Conservation (phyloP, 495 filamentous ascomycete species). For the Thermochaetoides thermophila region DNA sequence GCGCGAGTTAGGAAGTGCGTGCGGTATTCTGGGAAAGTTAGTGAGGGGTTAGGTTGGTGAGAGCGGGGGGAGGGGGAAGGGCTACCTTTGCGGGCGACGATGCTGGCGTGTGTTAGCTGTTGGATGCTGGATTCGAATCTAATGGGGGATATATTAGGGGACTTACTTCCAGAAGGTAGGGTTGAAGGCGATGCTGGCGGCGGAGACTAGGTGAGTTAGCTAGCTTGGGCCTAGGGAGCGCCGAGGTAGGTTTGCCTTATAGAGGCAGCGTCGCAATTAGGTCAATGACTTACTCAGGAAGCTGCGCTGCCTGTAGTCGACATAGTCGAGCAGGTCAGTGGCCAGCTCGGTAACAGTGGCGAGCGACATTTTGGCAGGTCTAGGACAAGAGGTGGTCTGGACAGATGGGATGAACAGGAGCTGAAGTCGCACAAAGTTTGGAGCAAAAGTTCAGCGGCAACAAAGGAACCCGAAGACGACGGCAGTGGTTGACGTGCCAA, state of each 20-base stretch:
- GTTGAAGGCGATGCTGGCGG: slow-evolving; percentile 55
- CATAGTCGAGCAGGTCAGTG: slow-evolving; percentile 29
- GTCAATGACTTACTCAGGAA: slow-evolving; percentile 39
- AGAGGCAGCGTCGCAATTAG: neutral
- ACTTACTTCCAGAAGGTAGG: slow-evolving; percentile 69
- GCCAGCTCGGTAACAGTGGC: too few species aligned
- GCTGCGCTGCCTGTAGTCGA: slow-evolving; percentile 52
- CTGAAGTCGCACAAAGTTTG: slow-evolving; percentile 1
- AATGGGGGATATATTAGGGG: neutral
- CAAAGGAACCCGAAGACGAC: too few species aligned
- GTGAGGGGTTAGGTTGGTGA: neutral
- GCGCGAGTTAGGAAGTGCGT: slow-evolving; percentile 75
- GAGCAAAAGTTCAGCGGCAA: too few species aligned
- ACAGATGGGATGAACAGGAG: neutral
- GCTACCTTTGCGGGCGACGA: slow-evolving; percentile 52
- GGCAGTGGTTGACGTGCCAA: too few species aligned
- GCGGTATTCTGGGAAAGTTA: slow-evolving; percentile 56
- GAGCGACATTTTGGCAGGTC: slow-evolving; percentile 22
- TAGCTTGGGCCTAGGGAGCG: neutral
- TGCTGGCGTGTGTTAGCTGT: slow-evolving; percentile 27
- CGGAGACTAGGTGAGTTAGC: slow-evolving; percentile 41
- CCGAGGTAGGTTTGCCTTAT: too few species aligned
- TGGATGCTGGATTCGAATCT: slow-evolving; percentile 5
- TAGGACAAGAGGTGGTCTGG: too few species aligned
- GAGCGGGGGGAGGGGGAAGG: neutral